These are phyloP conservation scores for Chaetomium olivaceum DNA, from an alignment of 2,329 filamentous ascomycete genomes.

Conservation along the genomic window DNA sequence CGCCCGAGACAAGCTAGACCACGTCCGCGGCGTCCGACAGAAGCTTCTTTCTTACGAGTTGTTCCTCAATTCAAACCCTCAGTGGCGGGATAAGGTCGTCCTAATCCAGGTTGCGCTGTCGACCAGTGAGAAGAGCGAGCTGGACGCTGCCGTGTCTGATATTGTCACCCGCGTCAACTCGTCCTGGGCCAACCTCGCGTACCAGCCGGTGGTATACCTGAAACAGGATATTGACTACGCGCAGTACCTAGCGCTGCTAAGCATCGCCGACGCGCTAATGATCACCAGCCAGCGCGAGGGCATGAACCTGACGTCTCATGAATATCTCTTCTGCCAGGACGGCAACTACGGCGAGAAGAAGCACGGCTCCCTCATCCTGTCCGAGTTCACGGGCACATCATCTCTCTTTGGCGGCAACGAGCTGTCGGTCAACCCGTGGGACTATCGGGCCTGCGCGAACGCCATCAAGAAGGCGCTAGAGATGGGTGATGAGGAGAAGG, in stretches of 20 bases:
- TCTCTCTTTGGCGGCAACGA: constrained; percentile 80
- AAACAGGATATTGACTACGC: constrained; percentile 93
- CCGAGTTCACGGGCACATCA: constrained; percentile 91
- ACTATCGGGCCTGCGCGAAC: constrained; percentile 83
- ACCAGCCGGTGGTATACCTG: constrained; percentile 89
- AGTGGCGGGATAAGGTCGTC: constrained; percentile 85
- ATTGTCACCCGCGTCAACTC: constrained; percentile 95
- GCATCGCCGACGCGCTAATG: constrained; percentile 87
- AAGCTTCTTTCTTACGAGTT: constrained; percentile 91
- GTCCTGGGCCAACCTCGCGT: constrained; percentile 83
- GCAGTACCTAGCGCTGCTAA: constrained; percentile 89
- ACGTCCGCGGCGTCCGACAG: constrained; percentile 87
- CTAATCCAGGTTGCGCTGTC: constrained; percentile 93
- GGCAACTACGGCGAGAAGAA: constrained; percentile 72
- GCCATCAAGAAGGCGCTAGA: constrained; percentile 82
- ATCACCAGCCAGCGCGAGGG: constrained; percentile 94
- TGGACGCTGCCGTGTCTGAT: constrained; percentile 85
- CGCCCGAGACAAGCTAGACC: constrained; percentile 89
- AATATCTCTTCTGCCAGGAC: constrained; percentile 92
- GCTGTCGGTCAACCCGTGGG: constrained; percentile 91
- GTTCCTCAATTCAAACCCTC: constrained; percentile 89
- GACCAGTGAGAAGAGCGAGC: constrained; percentile 81
- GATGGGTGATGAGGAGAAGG: constrained; percentile 74
- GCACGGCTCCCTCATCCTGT: constrained; percentile 85
- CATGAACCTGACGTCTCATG: constrained; percentile 95